phyloP scores from a whole-genome alignment of 2,329 filamentous ascomycete species.

The Teratosphaeria nubilosa region DNA sequence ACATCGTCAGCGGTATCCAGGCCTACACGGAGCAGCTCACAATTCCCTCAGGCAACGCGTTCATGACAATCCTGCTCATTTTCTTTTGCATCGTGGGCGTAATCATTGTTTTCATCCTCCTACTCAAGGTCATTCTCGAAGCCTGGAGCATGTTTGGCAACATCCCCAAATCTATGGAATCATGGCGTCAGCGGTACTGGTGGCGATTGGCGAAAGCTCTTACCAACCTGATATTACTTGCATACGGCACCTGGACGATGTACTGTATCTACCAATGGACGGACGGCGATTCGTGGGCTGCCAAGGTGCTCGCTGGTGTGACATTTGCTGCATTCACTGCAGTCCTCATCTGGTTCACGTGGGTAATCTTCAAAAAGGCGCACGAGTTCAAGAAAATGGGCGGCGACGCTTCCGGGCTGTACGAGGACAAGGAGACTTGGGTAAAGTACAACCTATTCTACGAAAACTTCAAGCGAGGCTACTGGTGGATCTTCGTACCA shows the following conservation, averaged over 20 bases:
- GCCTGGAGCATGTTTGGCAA: slow-evolving; percentile 80
- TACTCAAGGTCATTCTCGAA: slow-evolving; percentile 87
- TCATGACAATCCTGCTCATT: slow-evolving; percentile 87
- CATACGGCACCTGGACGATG: slow-evolving; percentile 91
- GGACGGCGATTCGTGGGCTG: slow-evolving; percentile 86
- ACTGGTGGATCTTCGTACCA: slow-evolving; percentile 96
- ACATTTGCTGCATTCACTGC: slow-evolving; percentile 73
- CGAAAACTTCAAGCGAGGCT: slow-evolving; percentile 84
- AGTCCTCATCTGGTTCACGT: slow-evolving; percentile 72
- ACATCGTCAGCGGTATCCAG: slow-evolving; percentile 63
- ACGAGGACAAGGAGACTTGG: slow-evolving; percentile 84
- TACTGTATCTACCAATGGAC: slow-evolving; percentile 97
- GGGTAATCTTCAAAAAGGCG: slow-evolving; percentile 70
- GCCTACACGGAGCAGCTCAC: slow-evolving; percentile 73
- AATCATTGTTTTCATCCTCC: slow-evolving; percentile 75
- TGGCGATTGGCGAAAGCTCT: slow-evolving; percentile 79
- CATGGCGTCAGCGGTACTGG: slow-evolving; percentile 96
- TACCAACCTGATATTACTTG: slow-evolving; percentile 76
- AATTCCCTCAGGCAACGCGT: slow-evolving; percentile 81
- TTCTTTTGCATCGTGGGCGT: slow-evolving; percentile 78
- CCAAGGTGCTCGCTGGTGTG: slow-evolving; percentile 70
- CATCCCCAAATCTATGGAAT: slow-evolving; percentile 67
- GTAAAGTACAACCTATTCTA: slow-evolving; percentile 96
- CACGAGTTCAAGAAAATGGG: slow-evolving; percentile 62
- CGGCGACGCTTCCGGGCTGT: slow-evolving; percentile 63